Evolutionary conservation across 2,329 filamentous ascomycete species (phyloP).

Genomic region (Diaporthe humulicola): DNA sequence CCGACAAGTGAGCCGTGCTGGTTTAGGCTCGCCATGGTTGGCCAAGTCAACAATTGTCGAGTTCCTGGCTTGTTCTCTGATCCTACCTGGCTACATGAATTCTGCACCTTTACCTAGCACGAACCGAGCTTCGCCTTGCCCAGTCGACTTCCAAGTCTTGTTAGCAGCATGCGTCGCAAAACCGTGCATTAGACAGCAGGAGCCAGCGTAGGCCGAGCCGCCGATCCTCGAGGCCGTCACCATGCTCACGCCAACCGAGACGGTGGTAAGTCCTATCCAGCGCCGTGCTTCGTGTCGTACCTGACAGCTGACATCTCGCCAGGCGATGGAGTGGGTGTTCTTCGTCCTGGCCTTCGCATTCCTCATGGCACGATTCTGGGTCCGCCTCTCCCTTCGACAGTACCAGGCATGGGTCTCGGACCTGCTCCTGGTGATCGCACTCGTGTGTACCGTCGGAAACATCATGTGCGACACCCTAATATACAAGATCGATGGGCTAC

Average conservation of each 20-base stretch:
- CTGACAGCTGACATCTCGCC: slow-evolving; percentile 3
- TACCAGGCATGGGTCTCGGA: slow-evolving; percentile 35
- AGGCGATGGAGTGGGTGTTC: slow-evolving; percentile 37
- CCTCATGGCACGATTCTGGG: slow-evolving; percentile 35
- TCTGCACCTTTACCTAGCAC: background rate
- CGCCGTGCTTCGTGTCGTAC: no score
- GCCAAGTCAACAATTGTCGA: background rate
- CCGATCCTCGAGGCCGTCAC: background rate
- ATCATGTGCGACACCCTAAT: slow-evolving; percentile 39
- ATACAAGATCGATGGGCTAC: slow-evolving; percentile 18
- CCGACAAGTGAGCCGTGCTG: background rate
- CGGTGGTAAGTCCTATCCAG: slow-evolving; percentile 4
- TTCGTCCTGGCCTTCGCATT: slow-evolving; percentile 32
- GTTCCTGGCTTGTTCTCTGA: background rate
- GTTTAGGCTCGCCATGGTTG: background rate
- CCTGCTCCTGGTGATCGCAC: slow-evolving; percentile 30
- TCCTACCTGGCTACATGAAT: background rate
- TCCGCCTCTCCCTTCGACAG: slow-evolving; percentile 34
- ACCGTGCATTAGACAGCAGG: background rate
- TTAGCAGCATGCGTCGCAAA: background rate
- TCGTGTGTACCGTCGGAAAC: slow-evolving; percentile 30
- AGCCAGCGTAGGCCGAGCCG: background rate
- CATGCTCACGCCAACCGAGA: slow-evolving; percentile 32
- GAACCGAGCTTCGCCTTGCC: background rate
- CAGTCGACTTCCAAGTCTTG: background rate